Base-by-base conservation (phyloP, 345 rosid genomes). In the Gossypium arboreum region DNA sequence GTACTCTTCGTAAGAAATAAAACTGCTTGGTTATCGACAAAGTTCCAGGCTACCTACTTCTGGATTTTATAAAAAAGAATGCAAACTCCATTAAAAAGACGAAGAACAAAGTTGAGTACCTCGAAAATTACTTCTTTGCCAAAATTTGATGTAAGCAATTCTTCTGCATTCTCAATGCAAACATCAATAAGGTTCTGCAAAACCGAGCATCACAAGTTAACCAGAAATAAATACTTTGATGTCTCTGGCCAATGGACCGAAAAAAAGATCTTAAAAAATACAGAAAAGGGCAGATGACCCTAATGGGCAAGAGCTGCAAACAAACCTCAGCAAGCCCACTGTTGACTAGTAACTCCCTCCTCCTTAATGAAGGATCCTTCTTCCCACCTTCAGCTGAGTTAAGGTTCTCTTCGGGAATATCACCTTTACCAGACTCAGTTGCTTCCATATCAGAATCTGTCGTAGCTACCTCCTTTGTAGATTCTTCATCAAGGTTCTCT, bases 271-370 rank as follows among this genome's bases (percentile, higher is more conserved):
- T 60, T 11, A 12, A 44, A 67, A 45, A 68, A 68, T 12, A 25
- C 12, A 22, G 39, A 58, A 52, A 66, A 68, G 17, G 22, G 61
- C 55, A 54, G 43, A 62, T 43, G 72, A 34, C 45, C 18, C 62
- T 0, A 6, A 41, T 9, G 47, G 41, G 63, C 20, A 48, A 68
- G 18, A 13, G 5, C 6, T 51, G 74, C 45, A 29, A 77, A 83
- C 85, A 73, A 64, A 94, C 99, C 99, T 59, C 63, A 24, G 63
- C 63, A 27, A 59, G 63, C 63, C 64, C 64, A 60, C 64, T 60
- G n/a, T 25, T 25, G 41, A 60, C 41, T 25, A 60, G 64, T 43
- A 60, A 60, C 41, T 60, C 64, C 16, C 64, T 60, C 64, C 64
- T 60, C 64, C 64, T 27, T 25, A 60, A 25, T 3, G 9, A 25